Evolutionary conservation across 75 land plant genomes (phyloP), one percentile per base, ranked within the genome.

Genomic region (Pinus tabuliformis): DNA sequence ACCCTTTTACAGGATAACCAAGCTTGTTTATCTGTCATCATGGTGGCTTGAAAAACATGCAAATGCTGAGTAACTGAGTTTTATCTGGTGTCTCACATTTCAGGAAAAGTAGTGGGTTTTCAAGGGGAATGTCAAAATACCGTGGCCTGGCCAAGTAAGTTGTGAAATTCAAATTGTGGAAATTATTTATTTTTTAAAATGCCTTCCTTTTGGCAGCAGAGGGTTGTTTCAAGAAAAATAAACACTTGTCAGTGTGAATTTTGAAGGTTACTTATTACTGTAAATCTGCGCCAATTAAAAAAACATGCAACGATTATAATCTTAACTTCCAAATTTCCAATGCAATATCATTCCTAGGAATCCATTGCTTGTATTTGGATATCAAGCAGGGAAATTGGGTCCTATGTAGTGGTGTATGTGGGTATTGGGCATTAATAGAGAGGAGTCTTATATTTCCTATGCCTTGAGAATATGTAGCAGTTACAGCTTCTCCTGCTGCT

Each of bases 71-170:
- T 33, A 33, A 33, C 33, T 30, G 7, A 37, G 45, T 80, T 36
- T 68, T 39, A 39, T 26, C 42, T 45, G 70, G 28, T 39, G 28
- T 39, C 56, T 16, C 24, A 56, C 64, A 3, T 49, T 88, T 63
- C 92, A 93, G 96, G 77, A 93, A 93, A 83, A 93, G 96, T 80
- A 93, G 96, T 78, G 94, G 94, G 58, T 93, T 91, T 81, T 89
- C 96, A 20, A 85, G 96, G 77, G 93, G 93, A 57, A 81, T 87
- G 45, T 86, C 92, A 15, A 93, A 91, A 82, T 89, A 91, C 77
- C 86, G 91, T 66, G 86, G 92, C 11, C 74, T 89, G 63, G 70
- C 89, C 26, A 89, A 90, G 93, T 91, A 84, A 26, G 54, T n/a
- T 28, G 60, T 18, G 16, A 8, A 57, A 26, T 73, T 52, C 59